Evolutionary conservation across 106 monocot genomes (phyloP).

Genomic region (Narthecium ossifragum): DNA sequence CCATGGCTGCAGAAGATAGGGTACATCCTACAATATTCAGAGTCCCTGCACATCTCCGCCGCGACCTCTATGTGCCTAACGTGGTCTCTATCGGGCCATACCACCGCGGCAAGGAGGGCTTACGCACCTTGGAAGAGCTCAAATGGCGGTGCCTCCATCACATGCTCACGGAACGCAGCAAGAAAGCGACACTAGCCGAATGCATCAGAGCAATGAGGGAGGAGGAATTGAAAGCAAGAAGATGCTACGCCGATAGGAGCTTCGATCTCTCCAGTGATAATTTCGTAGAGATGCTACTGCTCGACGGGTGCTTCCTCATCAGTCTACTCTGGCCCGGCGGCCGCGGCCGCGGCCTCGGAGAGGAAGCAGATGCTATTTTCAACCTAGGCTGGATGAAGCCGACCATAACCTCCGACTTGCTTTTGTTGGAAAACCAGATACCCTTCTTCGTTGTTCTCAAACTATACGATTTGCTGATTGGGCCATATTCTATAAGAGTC

Average conservation of each 20-base stretch:
- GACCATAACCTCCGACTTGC: constrained; percentile 14
- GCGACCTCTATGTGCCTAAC: constrained; percentile 24
- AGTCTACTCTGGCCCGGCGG: background rate
- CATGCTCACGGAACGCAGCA: background rate
- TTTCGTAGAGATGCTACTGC: constrained; percentile 25
- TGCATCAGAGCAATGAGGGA: constrained; percentile 2
- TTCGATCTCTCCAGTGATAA: constrained; percentile 2
- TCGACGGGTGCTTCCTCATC: constrained; percentile 30
- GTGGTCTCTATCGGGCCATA: constrained; percentile 35
- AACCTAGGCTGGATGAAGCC: background rate
- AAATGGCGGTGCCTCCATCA: constrained; percentile 21
- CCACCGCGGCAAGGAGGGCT: constrained; percentile 16
- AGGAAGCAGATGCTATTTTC: background rate
- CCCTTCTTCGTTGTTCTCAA: constrained; percentile 22
- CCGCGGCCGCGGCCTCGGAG: background rate
- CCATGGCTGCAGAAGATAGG: too few species aligned
- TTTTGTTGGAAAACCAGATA: constrained; percentile 35
- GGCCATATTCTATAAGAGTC: too few species aligned
- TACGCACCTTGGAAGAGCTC: constrained; percentile 30
- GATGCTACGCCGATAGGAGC: constrained; percentile 24
- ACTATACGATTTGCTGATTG: background rate
- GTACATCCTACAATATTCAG: constrained; percentile 43
- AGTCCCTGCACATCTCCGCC: constrained; percentile 18
- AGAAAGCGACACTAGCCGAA: background rate
- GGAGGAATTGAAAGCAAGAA: background rate